These are phyloP conservation scores for Lonicera japonica DNA, from an alignment of 129 eudicot species.

Conservation along the genomic window DNA sequence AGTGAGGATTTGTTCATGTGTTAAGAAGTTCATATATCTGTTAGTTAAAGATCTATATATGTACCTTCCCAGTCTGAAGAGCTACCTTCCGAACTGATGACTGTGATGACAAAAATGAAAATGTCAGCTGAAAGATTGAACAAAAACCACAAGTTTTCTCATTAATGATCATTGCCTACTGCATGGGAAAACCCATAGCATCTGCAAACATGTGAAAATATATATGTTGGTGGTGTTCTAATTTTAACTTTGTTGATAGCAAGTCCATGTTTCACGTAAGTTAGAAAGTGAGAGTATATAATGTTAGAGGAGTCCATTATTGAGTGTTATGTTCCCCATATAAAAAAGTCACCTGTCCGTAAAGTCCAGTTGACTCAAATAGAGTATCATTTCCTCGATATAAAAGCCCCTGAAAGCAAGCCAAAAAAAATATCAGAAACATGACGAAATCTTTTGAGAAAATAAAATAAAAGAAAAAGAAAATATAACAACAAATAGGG, in stretches of 20 bases:
- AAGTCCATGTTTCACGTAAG: background rate
- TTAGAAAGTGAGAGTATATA: background rate
- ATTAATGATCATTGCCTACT: no score
- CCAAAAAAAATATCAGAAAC: no score
- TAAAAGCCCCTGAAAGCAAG: constrained; percentile 70
- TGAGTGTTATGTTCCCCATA: background rate
- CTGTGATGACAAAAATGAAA: constrained; percentile 37
- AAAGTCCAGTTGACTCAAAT: constrained; percentile 89
- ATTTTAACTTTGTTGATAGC: no score
- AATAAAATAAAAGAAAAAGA: no score
- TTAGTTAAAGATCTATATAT: background rate
- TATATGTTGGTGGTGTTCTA: no score
- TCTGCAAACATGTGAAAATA: no score
- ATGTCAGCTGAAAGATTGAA: constrained; percentile 10
- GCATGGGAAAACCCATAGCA: no score
- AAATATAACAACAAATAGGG: no score
- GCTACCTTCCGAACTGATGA: constrained; percentile 85
- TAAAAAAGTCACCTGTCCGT: constrained; percentile 54
- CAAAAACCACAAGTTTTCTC: constrained; percentile 1
- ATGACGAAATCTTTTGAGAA: no score
- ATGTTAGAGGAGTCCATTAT: background rate
- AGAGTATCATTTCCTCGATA: constrained; percentile 78
- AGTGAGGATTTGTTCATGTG: background rate
- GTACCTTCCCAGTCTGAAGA: constrained; percentile 78
- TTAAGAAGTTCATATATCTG: background rate